Evolutionary conservation across 2,329 filamentous ascomycete species (phyloP), one percentile per base, ranked within the genome.

Genomic region (Mycosphaerella sp.): DNA sequence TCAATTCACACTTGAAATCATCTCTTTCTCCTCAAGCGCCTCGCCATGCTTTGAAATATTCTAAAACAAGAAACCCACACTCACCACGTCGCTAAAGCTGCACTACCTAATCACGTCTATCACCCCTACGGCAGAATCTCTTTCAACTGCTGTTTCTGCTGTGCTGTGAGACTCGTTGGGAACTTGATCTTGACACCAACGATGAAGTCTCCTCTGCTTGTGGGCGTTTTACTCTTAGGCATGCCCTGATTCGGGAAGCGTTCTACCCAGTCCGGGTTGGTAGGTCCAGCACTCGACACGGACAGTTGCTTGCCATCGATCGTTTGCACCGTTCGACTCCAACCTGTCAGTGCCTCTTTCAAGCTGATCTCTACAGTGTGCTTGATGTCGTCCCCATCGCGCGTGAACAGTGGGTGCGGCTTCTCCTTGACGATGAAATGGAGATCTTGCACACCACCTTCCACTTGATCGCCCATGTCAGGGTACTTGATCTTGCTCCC

Each of bases 401-500:
- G 88, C 53, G 79, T 85, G 73, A 88, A 95, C 39, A 89, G 78
- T 0, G 87, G 80, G 64, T 98, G 89, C 32, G 84, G 77, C 84
- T 95, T 95, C 87, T 96, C 91, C 70, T 89, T 86, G 17, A 98
- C 81, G 52, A 98, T 85, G 64, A 98, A 95, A 69, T 96, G 90
- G 46, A 98, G 72, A 70, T 98, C 93, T 70, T 98, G 93, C 53
- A 89, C 87, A 12, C 91, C 91, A 37, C 93, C 93, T 66, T 97
- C 93, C 55, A 95, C 89, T 69, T 97, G 90, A 70, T 98, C 93
- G 9, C 93, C 93, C n/a, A 98, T 90, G 37, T 91, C 89, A 66
- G 87, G 87, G 68, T 95, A 98, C 73, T 96, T 96, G 71, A 98
- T 95, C 78, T 97, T 98, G 65, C 88, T 95, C 27, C 93, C 93